Base-by-base conservation (phyloP, 2,329 filamentous ascomycete genomes). In the Akanthomyces uredinophilus region DNA sequence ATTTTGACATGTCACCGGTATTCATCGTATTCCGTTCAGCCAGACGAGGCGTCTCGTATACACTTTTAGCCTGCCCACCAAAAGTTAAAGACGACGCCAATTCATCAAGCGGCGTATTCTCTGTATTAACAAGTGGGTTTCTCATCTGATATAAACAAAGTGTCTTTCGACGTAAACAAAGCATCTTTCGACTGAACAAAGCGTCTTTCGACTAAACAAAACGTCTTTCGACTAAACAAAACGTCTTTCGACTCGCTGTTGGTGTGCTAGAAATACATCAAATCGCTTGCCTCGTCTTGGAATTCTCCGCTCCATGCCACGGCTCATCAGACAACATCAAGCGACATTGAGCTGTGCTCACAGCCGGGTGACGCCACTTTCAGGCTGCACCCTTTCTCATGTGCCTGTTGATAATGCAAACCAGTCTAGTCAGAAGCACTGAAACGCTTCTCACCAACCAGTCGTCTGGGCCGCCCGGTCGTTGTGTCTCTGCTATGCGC, bases 221-320 rank as follows among this genome's bases (percentile, higher is more conserved):
- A 32, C 29, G 29, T 32, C 29, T 32, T 8, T 32, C 29, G 29
- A 32, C 29, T 46, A 35, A 47, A 46, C 27, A 37, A 44, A 56
- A 35, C 41, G 43, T 47, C 41, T 54, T 54, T 37, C 52, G 39
- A 55, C 52, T 56, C 41, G 54, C 54, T 56, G 29, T 41, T 22
- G n/a, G 27, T 47, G 41, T 47, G 54, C 54, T 47, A 56, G 18
- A 37, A 37, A 35, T 46, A 35, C 54, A 56, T 56, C 29, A 8
- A 43, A 29, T 47, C n/a, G 27, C 41, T 56, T n/a, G 47, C 41
- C 20, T 22, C 41, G 11, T 27, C 55, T 58, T 49, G 20, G 5
- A 8, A 6, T 32, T n/a, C 32, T 49, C 27, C 6, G 43, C 44
- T 20, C 20, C 22, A 20, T 27, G n/a, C 22, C 35, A n/a, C 24